Base-by-base conservation (phyloP, 345 rosid species). In the Boechera divaricarpa region DNA sequence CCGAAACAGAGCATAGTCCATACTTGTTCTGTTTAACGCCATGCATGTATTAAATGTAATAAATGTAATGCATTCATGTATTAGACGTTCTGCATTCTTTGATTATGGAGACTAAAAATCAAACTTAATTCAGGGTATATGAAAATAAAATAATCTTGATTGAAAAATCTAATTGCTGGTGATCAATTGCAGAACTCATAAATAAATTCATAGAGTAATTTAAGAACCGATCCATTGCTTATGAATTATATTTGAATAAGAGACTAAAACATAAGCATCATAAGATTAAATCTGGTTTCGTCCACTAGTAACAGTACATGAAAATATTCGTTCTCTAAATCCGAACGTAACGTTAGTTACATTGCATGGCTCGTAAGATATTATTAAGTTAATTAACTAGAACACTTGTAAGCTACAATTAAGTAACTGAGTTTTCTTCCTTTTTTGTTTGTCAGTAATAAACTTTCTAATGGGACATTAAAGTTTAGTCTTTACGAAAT, bases 281-380 rank as follows among this genome's bases (percentile, higher is more conserved):
- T 7, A 35, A 63, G 53, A 12, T 63, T 70, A 61, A 45, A 13
- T 44, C 41, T 55, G 60, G 80, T 47, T 70, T n/a, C 29, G 42
- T 70, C 52, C 44, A 75, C 70, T 69, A 63, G 69, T 76, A 55
- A 58, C 68, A 59, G 28, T 60, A 59, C 54, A 41, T 60, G 61
- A 58, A 49, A 16, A 55, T 16, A 65, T 0, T 28, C 33, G 36
- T 51, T 59, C 55, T 49, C 26, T 53, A 75, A 36, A 48, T 16
- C n/a, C 10, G 24, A 59, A 48, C 63, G 74, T 68, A 65, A 76
- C 75, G 80, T 57, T 71, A 49, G 24, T 13, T 62, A 7, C 51
- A 47, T 36, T 77, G 72, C 80, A 77, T 77, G 72, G 67, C 53
- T 36, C 67, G 59, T 47, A 54, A 62, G 65, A 77, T 13, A 61